Percentiles rank a stretch among this genome's conserved stretches.
These are phyloP conservation scores for Prosopis cineraria DNA, from an alignment of 306 rosid species.

Conservation along the genomic window DNA sequence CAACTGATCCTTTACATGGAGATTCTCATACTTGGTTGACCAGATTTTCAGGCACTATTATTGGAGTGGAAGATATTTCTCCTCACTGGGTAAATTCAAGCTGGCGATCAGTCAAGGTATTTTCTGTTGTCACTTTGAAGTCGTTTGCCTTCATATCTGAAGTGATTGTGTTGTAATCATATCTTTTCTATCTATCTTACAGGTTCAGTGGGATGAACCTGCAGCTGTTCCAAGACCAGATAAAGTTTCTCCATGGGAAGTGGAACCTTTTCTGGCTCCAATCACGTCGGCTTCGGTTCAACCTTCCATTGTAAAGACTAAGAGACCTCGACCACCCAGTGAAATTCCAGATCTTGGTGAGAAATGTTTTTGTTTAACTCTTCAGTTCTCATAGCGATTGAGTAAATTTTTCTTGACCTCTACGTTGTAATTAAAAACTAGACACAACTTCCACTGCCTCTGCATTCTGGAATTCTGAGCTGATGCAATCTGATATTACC, in stretches of 20 bases:
- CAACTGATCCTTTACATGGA: conserved; percentile 20
- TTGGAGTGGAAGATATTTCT: conserved; percentile 81
- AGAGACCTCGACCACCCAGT: conserved; percentile 74
- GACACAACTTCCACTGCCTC: conserved; percentile 58
- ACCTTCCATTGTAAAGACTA: conserved; percentile 56
- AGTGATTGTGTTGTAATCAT: conserved; percentile 4
- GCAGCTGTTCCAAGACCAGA: conserved; percentile 80
- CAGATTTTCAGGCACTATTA: conserved; percentile 90
- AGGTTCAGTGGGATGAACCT: conserved; percentile 99
- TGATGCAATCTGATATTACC: conserved; percentile 50
- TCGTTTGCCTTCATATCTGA: neutral
- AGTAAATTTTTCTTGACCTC: conserved; percentile 26
- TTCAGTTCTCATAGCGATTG: neutral
- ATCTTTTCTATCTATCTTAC: conserved; percentile 29
- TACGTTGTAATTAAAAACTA: conserved; percentile 13
- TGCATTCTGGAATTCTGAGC: conserved; percentile 58
- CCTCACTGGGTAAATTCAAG: conserved; percentile 72
- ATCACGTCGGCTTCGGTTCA: conserved; percentile 50
- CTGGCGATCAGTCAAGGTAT: conserved; percentile 92
- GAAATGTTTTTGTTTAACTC: conserved; percentile 22
- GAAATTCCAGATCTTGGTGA: conserved; percentile 63
- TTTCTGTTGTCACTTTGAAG: conserved; percentile 19
- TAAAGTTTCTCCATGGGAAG: conserved; percentile 94
- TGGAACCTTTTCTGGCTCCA: conserved; percentile 75
- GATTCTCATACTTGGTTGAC: conserved; percentile 33